These are phyloP conservation scores for Musa beccarii DNA, from an alignment of 176 grass and related monocot genomes.

Conservation along the genomic window DNA sequence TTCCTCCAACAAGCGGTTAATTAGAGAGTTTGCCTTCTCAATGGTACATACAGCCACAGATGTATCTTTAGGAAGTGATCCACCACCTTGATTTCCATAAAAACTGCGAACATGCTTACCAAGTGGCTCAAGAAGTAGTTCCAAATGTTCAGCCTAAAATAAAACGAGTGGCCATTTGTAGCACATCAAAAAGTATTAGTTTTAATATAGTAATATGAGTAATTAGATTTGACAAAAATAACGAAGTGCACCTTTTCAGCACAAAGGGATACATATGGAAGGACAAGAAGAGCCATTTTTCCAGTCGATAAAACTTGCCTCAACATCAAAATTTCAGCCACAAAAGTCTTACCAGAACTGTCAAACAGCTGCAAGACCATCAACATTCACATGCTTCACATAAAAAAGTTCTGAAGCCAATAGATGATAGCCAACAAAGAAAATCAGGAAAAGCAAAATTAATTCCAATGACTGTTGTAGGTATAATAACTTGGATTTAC, in stretches of 20 bases:
- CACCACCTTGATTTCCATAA: conserved; percentile 82
- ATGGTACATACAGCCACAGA: conserved; percentile 97
- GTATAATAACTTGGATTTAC: background rate
- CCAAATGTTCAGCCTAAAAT: conserved; percentile 78
- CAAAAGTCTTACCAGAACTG: conserved; percentile 99
- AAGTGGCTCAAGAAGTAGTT: conserved; percentile 86
- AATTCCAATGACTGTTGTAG: background rate
- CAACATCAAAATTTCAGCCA: conserved; percentile 96
- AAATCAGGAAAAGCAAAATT: background rate
- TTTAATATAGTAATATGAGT: background rate
- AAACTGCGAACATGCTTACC: conserved; percentile 90
- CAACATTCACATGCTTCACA: background rate
- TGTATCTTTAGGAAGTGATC: conserved; percentile 80
- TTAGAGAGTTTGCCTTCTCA: conserved; percentile 96
- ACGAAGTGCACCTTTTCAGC: conserved; percentile 66
- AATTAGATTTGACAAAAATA: background rate
- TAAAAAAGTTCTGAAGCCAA: no score
- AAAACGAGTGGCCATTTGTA: conserved; percentile 2
- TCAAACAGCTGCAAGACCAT: background rate
- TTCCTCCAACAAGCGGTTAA: conserved; percentile 87
- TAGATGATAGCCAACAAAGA: background rate
- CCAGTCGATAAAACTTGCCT: conserved; percentile 63
- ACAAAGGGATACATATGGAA: conserved; percentile 94
- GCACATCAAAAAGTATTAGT: background rate
- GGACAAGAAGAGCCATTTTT: conserved; percentile 93